A percentile compares a stretch with the other conserved stretches of the same genome.
Conservation (phyloP, 1,139 yeast species). For the Scheffersomyces stambukii region DNA sequence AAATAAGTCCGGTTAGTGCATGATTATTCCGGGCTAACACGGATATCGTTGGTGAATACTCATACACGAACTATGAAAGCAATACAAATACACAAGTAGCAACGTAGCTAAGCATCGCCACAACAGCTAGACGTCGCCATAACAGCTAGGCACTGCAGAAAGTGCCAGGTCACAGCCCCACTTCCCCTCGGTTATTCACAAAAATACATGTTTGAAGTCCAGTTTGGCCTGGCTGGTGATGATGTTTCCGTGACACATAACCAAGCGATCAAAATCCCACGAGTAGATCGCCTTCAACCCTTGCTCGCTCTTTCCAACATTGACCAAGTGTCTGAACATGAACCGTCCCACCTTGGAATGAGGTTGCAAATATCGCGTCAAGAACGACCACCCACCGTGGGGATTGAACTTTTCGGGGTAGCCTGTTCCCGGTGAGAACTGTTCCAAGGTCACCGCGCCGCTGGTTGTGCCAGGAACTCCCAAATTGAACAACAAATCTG, state of each 20-base stretch:
- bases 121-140: too few species aligned
- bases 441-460: constrained; percentile 20
- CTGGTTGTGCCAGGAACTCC: constrained; percentile 18
- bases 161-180: too few species aligned
- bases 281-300: constrained; percentile 32
- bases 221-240: constrained; percentile 41
- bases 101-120: too few species aligned
- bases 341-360: constrained; percentile 31
- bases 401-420: constrained; percentile 27
- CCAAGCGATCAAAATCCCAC: constrained; percentile 49
- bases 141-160: too few species aligned
- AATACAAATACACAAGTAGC: too few species aligned
- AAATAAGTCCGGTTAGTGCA: too few species aligned
- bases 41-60: too few species aligned
- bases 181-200: too few species aligned
- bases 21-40: too few species aligned
- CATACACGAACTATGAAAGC: too few species aligned
- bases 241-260: constrained; percentile 58
- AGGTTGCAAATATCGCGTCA: constrained; percentile 37
- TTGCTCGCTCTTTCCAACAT: constrained; percentile 11
- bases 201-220: constrained; percentile 17
- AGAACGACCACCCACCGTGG: constrained; percentile 36
- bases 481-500: constrained; percentile 55
- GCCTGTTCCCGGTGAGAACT: constrained; percentile 43
- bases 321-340: constrained; percentile 23